Evolutionary conservation across 352 stramenopile genomes (phyloP).

Genomic region (Phytophthora aleatoria): DNA sequence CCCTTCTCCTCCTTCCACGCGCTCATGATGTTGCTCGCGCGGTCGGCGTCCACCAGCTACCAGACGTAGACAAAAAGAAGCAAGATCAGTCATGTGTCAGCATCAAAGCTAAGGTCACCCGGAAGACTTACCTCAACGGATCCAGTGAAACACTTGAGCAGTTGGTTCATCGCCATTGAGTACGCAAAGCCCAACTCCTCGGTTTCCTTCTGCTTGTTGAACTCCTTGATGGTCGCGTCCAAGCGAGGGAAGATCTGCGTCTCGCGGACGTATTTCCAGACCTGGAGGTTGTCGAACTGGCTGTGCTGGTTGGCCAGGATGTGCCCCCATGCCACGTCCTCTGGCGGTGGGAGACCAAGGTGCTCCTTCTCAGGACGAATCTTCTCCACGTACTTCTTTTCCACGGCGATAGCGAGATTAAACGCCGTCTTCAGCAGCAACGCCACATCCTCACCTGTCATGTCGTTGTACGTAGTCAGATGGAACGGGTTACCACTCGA

Average conservation of each 20-base stretch:
- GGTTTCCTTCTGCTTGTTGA: conserved; percentile 62
- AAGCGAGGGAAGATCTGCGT: conserved; percentile 81
- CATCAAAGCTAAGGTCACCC: background rate
- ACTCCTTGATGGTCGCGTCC: conserved; percentile 59
- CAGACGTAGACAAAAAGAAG: conserved; percentile 6
- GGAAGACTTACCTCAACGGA: conserved; percentile 70
- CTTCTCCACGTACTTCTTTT: conserved; percentile 81
- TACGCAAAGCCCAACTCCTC: conserved; percentile 84
- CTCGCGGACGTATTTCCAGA: conserved; percentile 83
- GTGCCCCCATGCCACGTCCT: conserved; percentile 82
- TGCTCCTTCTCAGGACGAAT: conserved; percentile 51
- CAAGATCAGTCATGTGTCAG: conserved; percentile 9
- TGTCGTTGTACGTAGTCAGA: conserved; percentile 46
- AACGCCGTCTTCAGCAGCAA: conserved; percentile 81
- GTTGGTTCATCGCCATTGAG: conserved; percentile 73
- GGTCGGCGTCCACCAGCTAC: conserved; percentile 60
- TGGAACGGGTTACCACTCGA: conserved; percentile 68
- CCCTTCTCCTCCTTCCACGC: conserved; percentile 38
- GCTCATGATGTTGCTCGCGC: conserved; percentile 43
- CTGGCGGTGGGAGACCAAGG: conserved; percentile 43
- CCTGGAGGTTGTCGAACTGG: conserved; percentile 86
- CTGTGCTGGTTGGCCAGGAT: conserved; percentile 83
- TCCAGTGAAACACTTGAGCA: conserved; percentile 82
- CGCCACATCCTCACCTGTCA: conserved; percentile 70
- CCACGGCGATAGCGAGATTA: conserved; percentile 78